Evolutionary conservation across 2,329 filamentous ascomycete species (phyloP), one percentile per base, ranked within the genome.

Genomic region (Helotiales sp.): DNA sequence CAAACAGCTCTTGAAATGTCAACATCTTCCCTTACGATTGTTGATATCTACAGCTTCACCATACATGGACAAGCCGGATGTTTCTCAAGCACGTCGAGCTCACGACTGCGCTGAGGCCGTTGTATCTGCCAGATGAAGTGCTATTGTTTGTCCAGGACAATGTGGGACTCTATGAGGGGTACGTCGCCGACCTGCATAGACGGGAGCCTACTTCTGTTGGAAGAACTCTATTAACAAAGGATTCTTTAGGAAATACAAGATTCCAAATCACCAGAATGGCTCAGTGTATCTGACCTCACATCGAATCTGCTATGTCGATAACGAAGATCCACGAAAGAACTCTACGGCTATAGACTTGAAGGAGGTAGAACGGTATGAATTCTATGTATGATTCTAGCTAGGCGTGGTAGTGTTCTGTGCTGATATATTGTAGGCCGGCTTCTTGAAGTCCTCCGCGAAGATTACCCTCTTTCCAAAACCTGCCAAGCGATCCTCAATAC

Each of bases 91-190:
- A 89, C 69, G 84, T 98, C 74, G 93, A 99, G 77, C 85, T 99
- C 70, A 99, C 95, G 58, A 96, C 93, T 78, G 95, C 95, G 72
- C 84, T 97, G 72, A 90, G 95, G 81, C 95, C 95, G 69, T 89
- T 88, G 61, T 89, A 97, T 73, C 84, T 96, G 66, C 89, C 91
- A 70, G 95, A 97, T 80, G 95, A 99, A 82, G 89, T 91, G 67
- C 81, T 98, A 54, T 83, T 99, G 59, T 98, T 96, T 77, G 93
- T 99, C 58, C 93, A 98, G 78, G 93, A 98, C 81, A 93, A 91
- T 74, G 93, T 99, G 69, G 95, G 95, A 66, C 81, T 99, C 61
- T 99, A 99, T 78, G 91, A 98, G 81, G 95, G 95, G 92, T 96
- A 81, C 77, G 86, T 78, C 51, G 47, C 46, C 48, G 19, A 22